Evolutionary conservation across 306 rosid genomes (phyloP), one percentile per base, ranked within the genome.

Genomic region (Arachis stenosperma): DNA sequence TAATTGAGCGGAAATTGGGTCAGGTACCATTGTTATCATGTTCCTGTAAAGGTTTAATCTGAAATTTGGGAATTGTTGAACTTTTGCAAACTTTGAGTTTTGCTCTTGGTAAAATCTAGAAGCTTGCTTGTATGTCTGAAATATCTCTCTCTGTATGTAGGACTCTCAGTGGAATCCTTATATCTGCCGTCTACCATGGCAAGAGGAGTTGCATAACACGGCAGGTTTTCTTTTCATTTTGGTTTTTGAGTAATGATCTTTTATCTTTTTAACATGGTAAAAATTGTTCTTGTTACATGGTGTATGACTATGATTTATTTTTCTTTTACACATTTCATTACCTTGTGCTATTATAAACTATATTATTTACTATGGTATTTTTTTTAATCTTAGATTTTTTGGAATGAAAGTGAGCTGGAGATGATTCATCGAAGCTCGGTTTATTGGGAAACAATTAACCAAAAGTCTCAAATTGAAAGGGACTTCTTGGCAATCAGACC

Each of bases 161-260:
- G 84, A 59, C 58, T 92, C 96, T 14, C 85, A 82, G 13, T 92
- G 98, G 94, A 75, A 81, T 56, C 90, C 92, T 67, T 92, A 88
- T 69, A 73, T 90, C 69, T 77, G 78, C 70, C 52, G 84, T 61
- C 90, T 92, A 86, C 96, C 96, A 7, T 77, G 40, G 39, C 81
- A 41, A 0, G 62, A 44, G 15, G 79, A 84, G 78, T 83, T 86
- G 82, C 96, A 92, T 75, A 90, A 77, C 85, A 88, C 79, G 41
- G 96, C 80, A 74, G 79, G 87, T 90, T 67, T 71, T 75, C 2
- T 53, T 47, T 50, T 15, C 29, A 61, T 46, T 70, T 53, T 33
- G 44, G 50, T n/a, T 67, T 70, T 33, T 30, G 11, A n/a, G 17
- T 47, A 6, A 3, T 60, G 36, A 6, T 42, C 46, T 42, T 42